Evolutionary conservation across 176 grass and related monocot genomes (phyloP), one percentile per base, ranked within the genome.

Genomic region (Cocos nucifera): DNA sequence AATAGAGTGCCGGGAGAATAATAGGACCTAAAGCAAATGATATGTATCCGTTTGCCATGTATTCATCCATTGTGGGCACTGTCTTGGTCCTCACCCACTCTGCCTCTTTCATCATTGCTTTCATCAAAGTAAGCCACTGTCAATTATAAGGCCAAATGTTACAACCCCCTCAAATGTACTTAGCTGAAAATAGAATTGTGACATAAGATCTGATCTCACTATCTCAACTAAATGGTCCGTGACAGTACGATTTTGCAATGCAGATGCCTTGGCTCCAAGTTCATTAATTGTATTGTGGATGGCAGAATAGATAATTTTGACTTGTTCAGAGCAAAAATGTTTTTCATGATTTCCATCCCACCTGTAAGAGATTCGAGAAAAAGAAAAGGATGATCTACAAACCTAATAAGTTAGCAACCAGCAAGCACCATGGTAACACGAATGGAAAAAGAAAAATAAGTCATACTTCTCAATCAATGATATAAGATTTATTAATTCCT

Each of bases 81-180:
- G 72, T 54, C 26, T 69, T 60, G 71, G 21, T 72, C 8, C 60
- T 51, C 20, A 24, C 1, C 85, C 89, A 89, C 17, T 79, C 71
- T 35, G 73, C 77, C 52, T 95, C 83, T 4, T 26, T 79, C 83
- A 87, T 90, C 90, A 82, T 82, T 15, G 77, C 89, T 53, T 69
- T 82, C 50, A 89, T 19, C 57, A 79, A 19, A 50, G 64, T 63
- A 30, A 79, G 39, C 90, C 90, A 95, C 85, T 95, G 22, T 39
- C 64, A 5, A 51, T 35, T 49, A 19, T 14, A 18, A 18, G 25
- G 28, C 6, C 17, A 75, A 17, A 4, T 28, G 9, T 58, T 16
- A 64, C 29, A 67, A 1, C 20, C 58, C 22, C 24, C 2, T 17
- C 4, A 15, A 10, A 19, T 9, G 5, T 15, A 16, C n/a, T n/a